These are phyloP conservation scores for Papilionanthe hybrid DNA, from an alignment of 116 monocot species.

Conservation along the genomic window DNA sequence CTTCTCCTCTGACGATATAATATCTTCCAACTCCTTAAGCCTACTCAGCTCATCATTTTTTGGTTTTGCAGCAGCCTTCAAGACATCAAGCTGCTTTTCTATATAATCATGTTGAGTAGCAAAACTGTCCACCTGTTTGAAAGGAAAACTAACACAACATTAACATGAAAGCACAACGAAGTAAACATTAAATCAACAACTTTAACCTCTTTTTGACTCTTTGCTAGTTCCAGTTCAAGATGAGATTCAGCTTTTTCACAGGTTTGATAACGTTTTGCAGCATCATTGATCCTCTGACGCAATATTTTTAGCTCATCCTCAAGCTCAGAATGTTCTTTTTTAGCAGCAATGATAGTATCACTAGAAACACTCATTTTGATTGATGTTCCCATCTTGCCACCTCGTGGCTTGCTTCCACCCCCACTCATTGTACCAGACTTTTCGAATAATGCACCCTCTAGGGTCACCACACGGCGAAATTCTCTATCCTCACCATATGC, in stretches of 20 bases:
- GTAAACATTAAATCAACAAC: neutral
- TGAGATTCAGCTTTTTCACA: slow-evolving; percentile 46
- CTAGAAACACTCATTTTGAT: slow-evolving; percentile 68
- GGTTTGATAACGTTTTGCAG: slow-evolving; percentile 39
- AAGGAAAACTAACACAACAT: slow-evolving; percentile 9
- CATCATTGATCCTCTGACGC: slow-evolving; percentile 54
- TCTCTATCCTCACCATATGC: slow-evolving; percentile 69
- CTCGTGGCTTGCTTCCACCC: slow-evolving; percentile 78
- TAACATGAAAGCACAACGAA: slow-evolving; percentile 1
- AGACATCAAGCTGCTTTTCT: slow-evolving; percentile 61
- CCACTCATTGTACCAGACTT: slow-evolving; percentile 97
- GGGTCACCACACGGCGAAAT: slow-evolving; percentile 85
- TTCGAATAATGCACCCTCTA: slow-evolving; percentile 82
- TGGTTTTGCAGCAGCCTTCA: slow-evolving; percentile 67
- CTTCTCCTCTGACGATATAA: slow-evolving; percentile 50
- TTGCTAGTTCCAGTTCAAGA: slow-evolving; percentile 77
- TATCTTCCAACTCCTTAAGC: slow-evolving; percentile 57
- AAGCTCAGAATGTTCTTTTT: slow-evolving; percentile 67
- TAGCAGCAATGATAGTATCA: slow-evolving; percentile 63
- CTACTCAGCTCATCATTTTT: slow-evolving; percentile 62
- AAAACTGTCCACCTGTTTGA: slow-evolving; percentile 67
- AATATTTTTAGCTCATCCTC: slow-evolving; percentile 53
- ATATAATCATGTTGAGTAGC: slow-evolving; percentile 59
- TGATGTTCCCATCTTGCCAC: slow-evolving; percentile 95
- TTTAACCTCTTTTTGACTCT: slow-evolving; percentile 75